Percentiles rank a stretch among this genome's conserved stretches.
Conservation (phyloP, 2,329 filamentous ascomycete genomes). For the Botrytis hyacinthi region DNA sequence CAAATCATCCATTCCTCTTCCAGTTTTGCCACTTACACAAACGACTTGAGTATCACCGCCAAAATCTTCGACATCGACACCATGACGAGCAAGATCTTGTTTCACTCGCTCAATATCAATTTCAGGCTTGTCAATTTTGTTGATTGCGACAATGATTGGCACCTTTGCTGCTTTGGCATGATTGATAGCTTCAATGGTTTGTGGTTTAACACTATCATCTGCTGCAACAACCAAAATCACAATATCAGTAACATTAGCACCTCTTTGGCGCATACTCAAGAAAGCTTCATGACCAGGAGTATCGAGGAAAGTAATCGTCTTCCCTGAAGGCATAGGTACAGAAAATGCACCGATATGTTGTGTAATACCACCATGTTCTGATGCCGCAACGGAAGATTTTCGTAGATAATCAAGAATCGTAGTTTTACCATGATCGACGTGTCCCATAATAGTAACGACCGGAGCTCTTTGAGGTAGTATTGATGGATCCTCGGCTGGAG, state of each 20-base stretch:
- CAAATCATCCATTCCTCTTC: conserved; percentile 83
- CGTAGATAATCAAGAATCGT: conserved; percentile 91
- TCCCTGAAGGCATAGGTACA: conserved; percentile 80
- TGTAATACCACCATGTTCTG: conserved; percentile 94
- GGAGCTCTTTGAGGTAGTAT: conserved; percentile 74
- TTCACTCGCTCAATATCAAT: conserved; percentile 82
- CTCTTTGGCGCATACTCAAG: conserved; percentile 90
- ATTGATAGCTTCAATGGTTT: conserved; percentile 93
- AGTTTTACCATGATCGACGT: conserved; percentile 98
- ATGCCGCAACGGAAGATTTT: conserved; percentile 85
- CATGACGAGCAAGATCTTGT: conserved; percentile 76
- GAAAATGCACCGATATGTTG: conserved; percentile 98
- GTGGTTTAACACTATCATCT: conserved; percentile 95
- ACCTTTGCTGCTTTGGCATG: conserved; percentile 85
- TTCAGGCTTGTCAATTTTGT: conserved; percentile 90
- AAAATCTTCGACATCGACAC: conserved; percentile 89
- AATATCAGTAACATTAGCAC: conserved; percentile 94
- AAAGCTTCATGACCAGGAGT: conserved; percentile 97
- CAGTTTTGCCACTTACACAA: conserved; percentile 88
- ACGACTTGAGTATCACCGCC: conserved; percentile 94
- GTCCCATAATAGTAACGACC: conserved; percentile 98
- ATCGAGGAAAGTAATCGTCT: conserved; percentile 92
- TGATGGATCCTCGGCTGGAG: conserved; percentile 65
- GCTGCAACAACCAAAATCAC: conserved; percentile 94
- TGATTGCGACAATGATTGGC: conserved; percentile 96